Conservation (phyloP, 2,329 filamentous ascomycete genomes). For the Sphaerostilbella broomeana region DNA sequence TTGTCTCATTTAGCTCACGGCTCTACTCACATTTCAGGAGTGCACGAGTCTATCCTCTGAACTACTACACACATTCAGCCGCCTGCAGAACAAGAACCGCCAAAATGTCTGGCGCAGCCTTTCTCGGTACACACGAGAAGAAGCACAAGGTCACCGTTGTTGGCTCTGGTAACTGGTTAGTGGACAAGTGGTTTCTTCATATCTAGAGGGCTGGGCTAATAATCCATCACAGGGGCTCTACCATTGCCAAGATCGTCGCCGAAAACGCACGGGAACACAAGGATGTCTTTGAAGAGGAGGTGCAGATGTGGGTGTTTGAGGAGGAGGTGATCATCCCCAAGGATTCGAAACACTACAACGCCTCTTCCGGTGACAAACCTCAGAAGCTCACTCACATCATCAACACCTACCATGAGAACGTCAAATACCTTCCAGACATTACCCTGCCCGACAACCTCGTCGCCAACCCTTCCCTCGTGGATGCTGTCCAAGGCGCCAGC, state of each 20-base stretch:
- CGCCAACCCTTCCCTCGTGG: slow-evolving; percentile 73
- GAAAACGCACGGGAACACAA: slow-evolving; percentile 78
- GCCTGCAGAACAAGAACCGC: slow-evolving; percentile 9
- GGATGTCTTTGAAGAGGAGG: slow-evolving; percentile 76
- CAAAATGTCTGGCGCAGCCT: slow-evolving; percentile 28
- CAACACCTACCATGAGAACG: slow-evolving; percentile 89
- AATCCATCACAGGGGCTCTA: slow-evolving; percentile 65
- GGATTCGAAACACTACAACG: slow-evolving; percentile 66
- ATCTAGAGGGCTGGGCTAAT: neutral
- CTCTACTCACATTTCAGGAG: slow-evolving; percentile 14
- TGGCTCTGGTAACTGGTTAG: slow-evolving; percentile 92
- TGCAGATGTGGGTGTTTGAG: slow-evolving; percentile 99
- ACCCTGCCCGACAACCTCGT: slow-evolving; percentile 74
- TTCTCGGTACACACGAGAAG: slow-evolving; percentile 48
- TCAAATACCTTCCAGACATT: slow-evolving; percentile 95
- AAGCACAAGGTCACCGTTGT: slow-evolving; percentile 92
- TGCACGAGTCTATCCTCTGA: slow-evolving; percentile 11
- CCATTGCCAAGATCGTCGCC: slow-evolving; percentile 93
- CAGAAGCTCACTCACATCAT: slow-evolving; percentile 89
- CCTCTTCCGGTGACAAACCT: slow-evolving; percentile 54
- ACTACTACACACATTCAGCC: slow-evolving; percentile 17
- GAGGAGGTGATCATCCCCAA: slow-evolving; percentile 73
- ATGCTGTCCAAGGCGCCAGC: slow-evolving; percentile 75
- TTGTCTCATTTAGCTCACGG: slow-evolving; percentile 18
- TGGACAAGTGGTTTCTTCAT: neutral